Evolutionary conservation across 768 basidiomycete species (phyloP), one percentile per base, ranked within the genome.

Genomic region (Lactarius hengduanensis): DNA sequence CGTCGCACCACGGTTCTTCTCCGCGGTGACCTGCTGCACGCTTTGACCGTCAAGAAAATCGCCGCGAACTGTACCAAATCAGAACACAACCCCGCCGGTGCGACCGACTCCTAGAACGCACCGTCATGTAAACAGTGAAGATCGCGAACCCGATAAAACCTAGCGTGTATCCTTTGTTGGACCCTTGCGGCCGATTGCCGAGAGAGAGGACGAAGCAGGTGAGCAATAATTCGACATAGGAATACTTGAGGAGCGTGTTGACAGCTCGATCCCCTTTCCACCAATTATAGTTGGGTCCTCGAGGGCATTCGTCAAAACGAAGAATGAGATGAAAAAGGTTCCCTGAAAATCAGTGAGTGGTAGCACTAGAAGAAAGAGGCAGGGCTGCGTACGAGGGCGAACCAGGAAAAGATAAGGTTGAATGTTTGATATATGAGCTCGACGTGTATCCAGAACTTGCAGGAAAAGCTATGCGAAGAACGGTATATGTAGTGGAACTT

Each of bases 401-500:
- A 94, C 92, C 94, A 96, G 18, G 93, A 89, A 75, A 97, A 98
- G 70, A 98, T 83, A 64, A 97, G 76, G 76, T 95, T 97, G 77
- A 94, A 92, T 1, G 86, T 70, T 74, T 96, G 94, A 75, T 98
- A 98, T 18, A 98, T 22, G 81, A 96, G 86, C 79, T 98, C 96
- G 63, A 98, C 81, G 69, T 98, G 96, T 45, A 98, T 90, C 91
- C 92, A 96, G 74, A 91, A 86, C 78, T 98, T 98, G 73, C 94
- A 83, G 45, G 88, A 36, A 74, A 94, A 84, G 0, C 83, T 77
- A 75, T 96, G 95, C 22, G 91, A 89, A 10, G 91, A 93, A 30
- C 96, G 87, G 76, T 98, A 98, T 47, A 99, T 85, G 74, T 98
- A 98, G 70, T 92, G 88, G 77, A 99, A 98, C 75, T 98, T 93